phyloP scores from a whole-genome alignment of 306 rosid genomes.

The Cicer judaicum region DNA sequence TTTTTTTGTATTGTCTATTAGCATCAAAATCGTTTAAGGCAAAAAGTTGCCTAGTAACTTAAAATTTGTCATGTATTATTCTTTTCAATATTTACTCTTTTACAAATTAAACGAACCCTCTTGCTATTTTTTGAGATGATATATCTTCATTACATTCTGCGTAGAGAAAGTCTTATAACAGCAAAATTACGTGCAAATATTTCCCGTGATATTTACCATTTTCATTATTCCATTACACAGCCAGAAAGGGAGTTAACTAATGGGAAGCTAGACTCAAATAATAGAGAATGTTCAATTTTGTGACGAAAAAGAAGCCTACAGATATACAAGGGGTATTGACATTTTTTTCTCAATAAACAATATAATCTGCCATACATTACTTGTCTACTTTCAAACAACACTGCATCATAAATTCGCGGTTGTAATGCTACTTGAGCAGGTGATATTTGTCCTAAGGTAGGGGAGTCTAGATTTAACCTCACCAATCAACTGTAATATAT shows the following conservation, averaged over 20 bases:
- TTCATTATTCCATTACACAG: constrained; percentile 22
- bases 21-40: too few relatives aligned
- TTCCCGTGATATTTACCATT: constrained; percentile 12
- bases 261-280: not conserved
- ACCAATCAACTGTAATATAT: constrained; percentile 48
- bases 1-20: too few relatives aligned
- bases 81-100: too few relatives aligned
- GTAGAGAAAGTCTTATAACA: not conserved
- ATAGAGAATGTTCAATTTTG: constrained; percentile 1
- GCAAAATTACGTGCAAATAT: not conserved
- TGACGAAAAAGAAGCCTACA: constrained; percentile 33
- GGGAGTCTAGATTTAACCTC: constrained; percentile 56
- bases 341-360: constrained; percentile 20
- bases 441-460: constrained; percentile 39
- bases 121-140: not conserved
- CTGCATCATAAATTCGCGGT: constrained; percentile 52
- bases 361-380: constrained; percentile 29
- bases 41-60: too few relatives aligned
- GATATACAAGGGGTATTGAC: constrained; percentile 42
- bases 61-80: too few relatives aligned
- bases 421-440: constrained; percentile 45
- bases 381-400: constrained; percentile 7
- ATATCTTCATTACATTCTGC: not conserved
- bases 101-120: too few relatives aligned
- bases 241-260: not conserved